Evolutionary conservation across 108 stramenopile species (phyloP).

Genomic region (Hondaea fermentalgiana): DNA sequence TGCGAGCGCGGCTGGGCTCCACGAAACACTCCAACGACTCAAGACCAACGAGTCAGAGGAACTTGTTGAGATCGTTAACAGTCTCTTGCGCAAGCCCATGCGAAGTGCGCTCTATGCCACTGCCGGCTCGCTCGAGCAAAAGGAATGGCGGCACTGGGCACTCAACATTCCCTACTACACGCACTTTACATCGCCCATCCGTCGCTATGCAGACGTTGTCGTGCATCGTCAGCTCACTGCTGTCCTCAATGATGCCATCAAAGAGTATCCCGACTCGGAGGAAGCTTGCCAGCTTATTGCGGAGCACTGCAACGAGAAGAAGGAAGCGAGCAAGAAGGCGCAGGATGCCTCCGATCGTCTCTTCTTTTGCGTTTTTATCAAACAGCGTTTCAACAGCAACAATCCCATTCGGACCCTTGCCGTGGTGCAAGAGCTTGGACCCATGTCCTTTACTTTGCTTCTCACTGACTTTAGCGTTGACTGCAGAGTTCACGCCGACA

Average conservation of each 20-base stretch:
- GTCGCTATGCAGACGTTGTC: conserved; percentile 88
- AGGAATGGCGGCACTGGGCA: conserved; percentile 37
- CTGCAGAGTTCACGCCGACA: neutral
- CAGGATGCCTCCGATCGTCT: conserved; percentile 73
- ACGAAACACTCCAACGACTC: conserved; percentile 63
- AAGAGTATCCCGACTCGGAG: conserved; percentile 47
- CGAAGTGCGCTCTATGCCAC: conserved; percentile 77
- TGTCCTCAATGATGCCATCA: conserved; percentile 61
- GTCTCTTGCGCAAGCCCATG: conserved; percentile 76
- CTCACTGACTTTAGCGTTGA: conserved; percentile 1
- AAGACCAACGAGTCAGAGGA: conserved; percentile 46
- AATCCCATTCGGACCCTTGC: conserved; percentile 20
- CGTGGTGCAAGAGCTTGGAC: conserved; percentile 14
- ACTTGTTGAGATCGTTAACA: conserved; percentile 67
- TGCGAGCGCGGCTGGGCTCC: conserved; percentile 56
- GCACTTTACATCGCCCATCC: conserved; percentile 88
- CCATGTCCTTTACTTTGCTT: neutral
- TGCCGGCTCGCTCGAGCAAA: conserved; percentile 48
- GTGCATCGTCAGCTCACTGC: conserved; percentile 83
- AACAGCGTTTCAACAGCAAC: conserved; percentile 40
- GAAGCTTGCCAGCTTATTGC: conserved; percentile 30
- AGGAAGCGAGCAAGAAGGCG: conserved; percentile 72
- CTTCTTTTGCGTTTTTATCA: conserved; percentile 70
- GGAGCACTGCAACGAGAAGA: conserved; percentile 69
- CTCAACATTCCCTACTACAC: conserved; percentile 95